Conservation (phyloP, 2,329 filamentous ascomycete genomes). For the Tolypocladium ophioglossoides region DNA sequence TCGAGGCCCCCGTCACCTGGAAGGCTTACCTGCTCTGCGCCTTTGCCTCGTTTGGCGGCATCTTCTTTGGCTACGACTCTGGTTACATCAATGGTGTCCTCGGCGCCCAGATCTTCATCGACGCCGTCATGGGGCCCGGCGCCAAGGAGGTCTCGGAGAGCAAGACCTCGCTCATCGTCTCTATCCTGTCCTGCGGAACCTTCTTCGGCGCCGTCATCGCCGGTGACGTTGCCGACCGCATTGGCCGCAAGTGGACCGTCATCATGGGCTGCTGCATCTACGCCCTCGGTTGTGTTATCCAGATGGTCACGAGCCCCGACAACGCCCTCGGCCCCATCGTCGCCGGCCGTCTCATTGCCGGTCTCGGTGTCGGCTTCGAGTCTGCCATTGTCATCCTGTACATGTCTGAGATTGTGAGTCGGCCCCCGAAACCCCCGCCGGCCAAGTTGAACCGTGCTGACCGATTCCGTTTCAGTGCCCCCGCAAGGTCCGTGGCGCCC, state of each 20-base stretch:
- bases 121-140: slow-evolving; percentile 34
- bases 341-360: slow-evolving; percentile 63
- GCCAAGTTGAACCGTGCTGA: not conserved
- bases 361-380: slow-evolving; percentile 71
- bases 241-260: slow-evolving; percentile 63
- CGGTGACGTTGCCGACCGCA: slow-evolving; percentile 65
- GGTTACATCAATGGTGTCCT: slow-evolving; percentile 63
- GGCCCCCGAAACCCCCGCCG: no score
- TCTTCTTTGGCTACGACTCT: slow-evolving; percentile 72
- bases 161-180: slow-evolving; percentile 51
- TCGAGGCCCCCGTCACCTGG: slow-evolving; percentile 59
- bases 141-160: slow-evolving; percentile 24
- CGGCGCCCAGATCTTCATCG: slow-evolving; percentile 40
- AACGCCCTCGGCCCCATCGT: slow-evolving; percentile 52
- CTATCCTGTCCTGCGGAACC: slow-evolving; percentile 66
- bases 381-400: slow-evolving; percentile 74
- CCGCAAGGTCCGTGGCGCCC: slow-evolving; percentile 62
- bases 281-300: slow-evolving; percentile 55
- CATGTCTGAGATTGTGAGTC: slow-evolving; percentile 68
- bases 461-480: slow-evolving; percentile 32
- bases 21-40: slow-evolving; percentile 61
- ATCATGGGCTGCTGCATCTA: slow-evolving; percentile 64
- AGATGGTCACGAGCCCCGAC: slow-evolving; percentile 41
- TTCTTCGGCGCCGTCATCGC: slow-evolving; percentile 72
- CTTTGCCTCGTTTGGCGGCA: slow-evolving; percentile 61